Percentiles rank a stretch among this genome's conserved stretches.
phyloP scores from a whole-genome alignment of 2,329 filamentous ascomycete genomes.

The Endothia cerciana region DNA sequence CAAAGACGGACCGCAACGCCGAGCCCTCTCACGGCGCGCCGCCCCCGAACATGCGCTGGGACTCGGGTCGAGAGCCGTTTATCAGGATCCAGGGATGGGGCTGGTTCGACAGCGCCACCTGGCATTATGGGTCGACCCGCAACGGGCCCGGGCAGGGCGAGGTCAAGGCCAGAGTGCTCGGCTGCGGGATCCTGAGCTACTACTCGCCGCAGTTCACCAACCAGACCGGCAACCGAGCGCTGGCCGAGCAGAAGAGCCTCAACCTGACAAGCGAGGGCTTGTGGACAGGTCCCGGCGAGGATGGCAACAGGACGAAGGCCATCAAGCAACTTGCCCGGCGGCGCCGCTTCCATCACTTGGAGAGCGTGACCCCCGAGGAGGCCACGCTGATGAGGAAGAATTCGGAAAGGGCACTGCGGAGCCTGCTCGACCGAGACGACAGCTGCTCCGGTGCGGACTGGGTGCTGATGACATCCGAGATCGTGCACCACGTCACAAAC shows the following conservation, averaged over 20 bases:
- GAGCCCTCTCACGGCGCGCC: constrained; percentile 40
- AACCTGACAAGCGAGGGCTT: constrained; percentile 47
- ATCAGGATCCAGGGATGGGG: constrained; percentile 44
- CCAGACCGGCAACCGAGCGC: constrained; percentile 37
- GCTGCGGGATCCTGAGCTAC: constrained; percentile 50
- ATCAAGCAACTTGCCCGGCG: constrained; percentile 42
- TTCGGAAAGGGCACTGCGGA: constrained; percentile 38
- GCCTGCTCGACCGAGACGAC: constrained; percentile 31
- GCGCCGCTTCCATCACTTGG: constrained; percentile 43
- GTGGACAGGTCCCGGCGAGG: constrained; percentile 40
- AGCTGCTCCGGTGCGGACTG: constrained; percentile 49
- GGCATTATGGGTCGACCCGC: constrained; percentile 47
- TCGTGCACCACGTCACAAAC: constrained; percentile 44
- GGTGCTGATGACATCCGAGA: constrained; percentile 45
- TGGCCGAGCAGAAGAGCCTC: constrained; percentile 40
- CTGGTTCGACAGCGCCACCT: constrained; percentile 50
- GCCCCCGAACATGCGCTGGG: constrained; percentile 44
- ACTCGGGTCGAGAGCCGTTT: constrained; percentile 43
- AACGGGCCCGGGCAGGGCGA: constrained; percentile 47
- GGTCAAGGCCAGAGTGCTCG: constrained; percentile 43
- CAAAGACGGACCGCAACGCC: constrained; percentile 40
- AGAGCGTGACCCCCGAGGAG: constrained; percentile 37
- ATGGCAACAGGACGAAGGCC: constrained; percentile 35
- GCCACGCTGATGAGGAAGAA: constrained; percentile 40
- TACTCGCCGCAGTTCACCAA: constrained; percentile 44